Evolutionary conservation across 78 protist species (phyloP).

Genomic region (Dictyostelium citrinum): DNA sequence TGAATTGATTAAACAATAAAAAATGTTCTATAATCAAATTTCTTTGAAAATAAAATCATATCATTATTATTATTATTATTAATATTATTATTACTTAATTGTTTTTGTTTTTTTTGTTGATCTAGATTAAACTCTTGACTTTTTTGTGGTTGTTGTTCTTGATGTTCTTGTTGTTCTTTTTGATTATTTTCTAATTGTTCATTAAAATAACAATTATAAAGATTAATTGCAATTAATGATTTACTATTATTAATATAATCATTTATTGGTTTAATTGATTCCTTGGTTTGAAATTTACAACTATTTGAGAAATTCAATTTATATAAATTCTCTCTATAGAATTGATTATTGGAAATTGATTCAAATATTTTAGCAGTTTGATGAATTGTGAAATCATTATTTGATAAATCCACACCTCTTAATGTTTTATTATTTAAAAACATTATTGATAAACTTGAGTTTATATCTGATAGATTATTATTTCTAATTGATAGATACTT

Average conservation of each 20-base stretch:
- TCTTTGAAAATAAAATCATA: background rate
- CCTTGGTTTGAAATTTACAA: background rate
- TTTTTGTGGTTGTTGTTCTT: background rate
- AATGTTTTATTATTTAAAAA: background rate
- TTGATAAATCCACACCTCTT: constrained; percentile 1
- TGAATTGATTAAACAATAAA: background rate
- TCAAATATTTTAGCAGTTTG: constrained; percentile 5
- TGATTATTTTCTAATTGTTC: too few species aligned
- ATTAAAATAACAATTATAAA: constrained; percentile 1
- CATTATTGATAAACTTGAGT: background rate
- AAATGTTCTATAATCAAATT: background rate
- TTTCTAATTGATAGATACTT: background rate
- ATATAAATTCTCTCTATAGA: background rate
- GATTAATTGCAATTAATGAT: background rate
- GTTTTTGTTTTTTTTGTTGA: background rate
- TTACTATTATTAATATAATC: constrained; percentile 1
- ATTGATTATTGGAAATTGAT: background rate
- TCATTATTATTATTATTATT: background rate
- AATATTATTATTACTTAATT: background rate
- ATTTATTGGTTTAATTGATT: background rate
- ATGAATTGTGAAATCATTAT: background rate
- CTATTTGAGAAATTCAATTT: background rate
- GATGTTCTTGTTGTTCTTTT: background rate
- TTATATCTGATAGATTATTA: background rate
- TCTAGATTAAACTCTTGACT: background rate